Evolutionary conservation across 2,329 filamentous ascomycete species (phyloP), one percentile per base, ranked within the genome.

Genomic region (Byssoonygena ceratinophila): DNA sequence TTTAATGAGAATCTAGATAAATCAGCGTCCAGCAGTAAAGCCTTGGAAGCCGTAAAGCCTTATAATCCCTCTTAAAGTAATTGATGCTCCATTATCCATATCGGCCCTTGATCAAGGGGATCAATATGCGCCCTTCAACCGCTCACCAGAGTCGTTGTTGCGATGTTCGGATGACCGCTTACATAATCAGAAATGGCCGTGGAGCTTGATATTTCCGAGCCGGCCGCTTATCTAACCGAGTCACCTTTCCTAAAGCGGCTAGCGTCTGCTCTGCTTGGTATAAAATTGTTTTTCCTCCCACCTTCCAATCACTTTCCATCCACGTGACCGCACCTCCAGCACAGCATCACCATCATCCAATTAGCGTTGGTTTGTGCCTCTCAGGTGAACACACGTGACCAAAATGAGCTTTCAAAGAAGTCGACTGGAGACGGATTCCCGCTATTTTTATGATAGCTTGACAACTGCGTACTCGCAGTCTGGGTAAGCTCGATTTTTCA

Each of bases 401-500:
- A 43, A 12, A 20, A 44, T 51, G 29, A 3, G 2, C 7, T 32
- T 50, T 32, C 9, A 41, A 5, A 20, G 22, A 18, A 3, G 8
- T 14, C 7, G 8, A n/a, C 32, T 49, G 1, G 16, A 41, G 11
- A 14, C 4, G 2, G 36, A 49, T 20, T 8, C 7, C n/a, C 12
- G 11, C 14, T 41, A 49, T 20, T 50, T 50, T 20, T 12, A 1
- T 4, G 7, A 34, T 5, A 14, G 34, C 11, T 16, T 50, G 5
- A 3, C 8, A 9, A 22, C 14, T 41, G 47, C 27, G 6, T 32
- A 31, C 8, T 22, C 12, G 27, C 36, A 43, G 37, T 14, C 47
- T 31, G 47, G 47, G 47, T 50, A 50, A 50, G 47, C 47, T 50
- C 23, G 23, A 20, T 32, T 18, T 14, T n/a, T n/a, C n/a, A 25